Evolutionary conservation across 208 protist genomes (phyloP).

Genomic region (Acanthamoeba triangularis): DNA sequence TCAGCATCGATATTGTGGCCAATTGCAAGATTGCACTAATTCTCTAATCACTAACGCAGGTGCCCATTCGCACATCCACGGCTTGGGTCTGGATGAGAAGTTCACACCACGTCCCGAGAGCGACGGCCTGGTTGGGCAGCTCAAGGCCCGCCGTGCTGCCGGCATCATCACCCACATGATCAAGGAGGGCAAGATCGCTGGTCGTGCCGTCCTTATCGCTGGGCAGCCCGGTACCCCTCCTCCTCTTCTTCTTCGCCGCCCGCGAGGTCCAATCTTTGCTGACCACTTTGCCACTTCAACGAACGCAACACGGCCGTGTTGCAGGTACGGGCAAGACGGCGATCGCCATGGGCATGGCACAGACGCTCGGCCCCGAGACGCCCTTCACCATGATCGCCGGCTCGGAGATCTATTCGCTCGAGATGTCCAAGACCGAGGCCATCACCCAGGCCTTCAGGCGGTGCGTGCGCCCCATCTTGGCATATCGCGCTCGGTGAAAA

Average conservation of each 20-base stretch:
- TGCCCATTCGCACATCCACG: conserved; percentile 99
- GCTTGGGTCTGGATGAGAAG: conserved; percentile 99
- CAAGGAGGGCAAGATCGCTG: conserved; percentile 99
- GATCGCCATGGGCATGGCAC: conserved; percentile 99
- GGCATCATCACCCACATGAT: conserved; percentile 98
- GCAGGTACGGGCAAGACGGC: conserved; percentile 98
- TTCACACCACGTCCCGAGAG: conserved; percentile 96
- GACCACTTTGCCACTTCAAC: neutral
- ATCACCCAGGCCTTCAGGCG: conserved; percentile 99
- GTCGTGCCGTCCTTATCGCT: conserved; percentile 99
- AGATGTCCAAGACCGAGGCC: conserved; percentile 99
- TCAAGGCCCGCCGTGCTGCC: conserved; percentile 87
- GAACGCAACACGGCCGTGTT: neutral
- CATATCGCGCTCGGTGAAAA: too few relatives aligned
- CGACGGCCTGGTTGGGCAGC: conserved; percentile 99
- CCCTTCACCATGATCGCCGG: conserved; percentile 99
- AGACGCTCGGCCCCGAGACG: conserved; percentile 97
- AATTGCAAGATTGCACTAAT: neutral
- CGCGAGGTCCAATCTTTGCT: too few relatives aligned
- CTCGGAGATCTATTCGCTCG: conserved; percentile 99
- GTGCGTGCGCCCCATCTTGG: neutral
- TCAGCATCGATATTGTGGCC: neutral
- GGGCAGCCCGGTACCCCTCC: conserved; percentile 94
- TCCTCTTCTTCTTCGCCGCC: too few relatives aligned
- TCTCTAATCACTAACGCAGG: conserved; percentile 80